phyloP scores from a whole-genome alignment of 345 rosid species.

The Hirschfeldia incana region DNA sequence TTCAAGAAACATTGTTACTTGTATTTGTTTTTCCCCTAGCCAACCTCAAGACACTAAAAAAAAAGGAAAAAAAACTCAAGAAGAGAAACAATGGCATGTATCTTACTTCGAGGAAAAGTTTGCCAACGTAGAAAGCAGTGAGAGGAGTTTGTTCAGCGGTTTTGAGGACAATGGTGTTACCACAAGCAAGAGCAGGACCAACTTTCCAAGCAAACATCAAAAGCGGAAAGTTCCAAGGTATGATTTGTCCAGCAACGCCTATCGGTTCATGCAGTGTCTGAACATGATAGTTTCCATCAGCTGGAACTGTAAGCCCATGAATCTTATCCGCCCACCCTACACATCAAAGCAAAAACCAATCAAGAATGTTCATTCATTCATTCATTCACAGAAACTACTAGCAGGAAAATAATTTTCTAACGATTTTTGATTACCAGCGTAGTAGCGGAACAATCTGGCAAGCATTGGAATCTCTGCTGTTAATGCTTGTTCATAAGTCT shows the following conservation, averaged over 20 bases:
- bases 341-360: background rate
- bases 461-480: slow-evolving; percentile 66
- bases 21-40: too few relatives aligned
- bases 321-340: slow-evolving; percentile 73
- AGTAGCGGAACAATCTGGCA: slow-evolving; percentile 76
- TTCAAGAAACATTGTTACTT: slow-evolving; percentile 18
- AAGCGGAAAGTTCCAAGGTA: slow-evolving; percentile 73
- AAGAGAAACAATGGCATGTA: background rate
- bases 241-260: slow-evolving; percentile 68
- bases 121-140: slow-evolving; percentile 55
- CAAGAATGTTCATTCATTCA: background rate
- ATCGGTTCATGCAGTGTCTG: slow-evolving; percentile 67
- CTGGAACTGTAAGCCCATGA: slow-evolving; percentile 59
- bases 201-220: slow-evolving; percentile 70
- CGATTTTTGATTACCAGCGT: slow-evolving; percentile 55
- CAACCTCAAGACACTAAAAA: too few relatives aligned
- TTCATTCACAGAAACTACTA: slow-evolving; percentile 5
- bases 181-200: slow-evolving; percentile 66
- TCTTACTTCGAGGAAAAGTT: slow-evolving; percentile 51
- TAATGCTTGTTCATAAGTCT: slow-evolving; percentile 71
- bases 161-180: slow-evolving; percentile 62
- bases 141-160: slow-evolving; percentile 69
- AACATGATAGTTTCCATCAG: slow-evolving; percentile 62
- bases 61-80: background rate
- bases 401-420: background rate